Conservation (phyloP, 2,329 filamentous ascomycete species). For the Colletotrichum sp. region DNA sequence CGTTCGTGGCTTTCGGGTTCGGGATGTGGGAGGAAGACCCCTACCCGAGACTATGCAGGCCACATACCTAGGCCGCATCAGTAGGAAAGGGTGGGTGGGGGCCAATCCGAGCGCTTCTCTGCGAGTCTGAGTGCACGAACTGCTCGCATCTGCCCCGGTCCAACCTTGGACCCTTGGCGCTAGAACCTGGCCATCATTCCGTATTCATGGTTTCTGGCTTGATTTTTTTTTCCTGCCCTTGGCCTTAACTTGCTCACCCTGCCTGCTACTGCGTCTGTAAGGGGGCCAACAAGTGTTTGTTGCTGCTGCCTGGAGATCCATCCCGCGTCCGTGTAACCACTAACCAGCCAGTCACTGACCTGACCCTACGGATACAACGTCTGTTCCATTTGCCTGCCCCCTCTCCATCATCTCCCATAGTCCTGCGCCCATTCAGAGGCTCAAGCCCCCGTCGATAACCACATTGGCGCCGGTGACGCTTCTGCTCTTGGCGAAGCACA, state of each 20-base stretch:
- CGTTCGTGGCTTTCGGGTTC: neutral
- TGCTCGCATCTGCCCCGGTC: conserved; percentile 1
- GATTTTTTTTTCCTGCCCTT: neutral
- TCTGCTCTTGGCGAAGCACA: conserved; percentile 51
- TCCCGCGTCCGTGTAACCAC: neutral
- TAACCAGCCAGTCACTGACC: neutral
- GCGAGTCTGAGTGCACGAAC: neutral
- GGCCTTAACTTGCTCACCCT: neutral
- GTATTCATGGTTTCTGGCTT: neutral
- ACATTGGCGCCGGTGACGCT: conserved; percentile 58
- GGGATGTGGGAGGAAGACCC: conserved; percentile 12
- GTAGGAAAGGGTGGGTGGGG: neutral
- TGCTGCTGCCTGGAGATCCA: neutral
- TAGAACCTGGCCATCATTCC: neutral
- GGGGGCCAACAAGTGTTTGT: neutral
- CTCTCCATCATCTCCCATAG: neutral
- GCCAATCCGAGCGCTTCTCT: neutral
- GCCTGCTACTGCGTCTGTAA: neutral
- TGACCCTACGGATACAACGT: neutral
- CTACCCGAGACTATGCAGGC: neutral
- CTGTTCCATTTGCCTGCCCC: neutral
- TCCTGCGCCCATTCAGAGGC: neutral
- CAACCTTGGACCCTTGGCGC: neutral
- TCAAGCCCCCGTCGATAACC: conserved; percentile 45
- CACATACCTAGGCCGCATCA: neutral